Conservation (phyloP, 805 yeast species). For the Yarrowia hollandica region DNA sequence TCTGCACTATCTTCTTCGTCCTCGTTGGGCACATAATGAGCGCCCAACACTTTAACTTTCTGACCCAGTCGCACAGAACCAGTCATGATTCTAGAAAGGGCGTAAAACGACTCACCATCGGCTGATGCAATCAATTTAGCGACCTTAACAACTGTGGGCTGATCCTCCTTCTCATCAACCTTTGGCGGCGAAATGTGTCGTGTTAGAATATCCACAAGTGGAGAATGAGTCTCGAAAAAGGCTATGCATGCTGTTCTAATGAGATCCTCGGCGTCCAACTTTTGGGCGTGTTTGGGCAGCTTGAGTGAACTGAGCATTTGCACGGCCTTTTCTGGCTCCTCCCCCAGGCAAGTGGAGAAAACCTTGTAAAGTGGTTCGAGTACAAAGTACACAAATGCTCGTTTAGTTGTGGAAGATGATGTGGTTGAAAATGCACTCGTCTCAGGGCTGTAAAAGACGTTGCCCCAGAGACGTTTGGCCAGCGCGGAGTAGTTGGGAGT, state of each 20-base stretch:
- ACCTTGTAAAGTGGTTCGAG: constrained; percentile 44
- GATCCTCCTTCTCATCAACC: constrained; percentile 34
- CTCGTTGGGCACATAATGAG: constrained; percentile 48
- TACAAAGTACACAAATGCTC: constrained; percentile 63
- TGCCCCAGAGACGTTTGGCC: constrained; percentile 73
- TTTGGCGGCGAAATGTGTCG: constrained; percentile 34
- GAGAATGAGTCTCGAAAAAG: constrained; percentile 54
- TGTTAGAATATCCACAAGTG: constrained; percentile 53
- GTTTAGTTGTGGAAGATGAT: constrained; percentile 35
- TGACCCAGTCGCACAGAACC: constrained; percentile 58
- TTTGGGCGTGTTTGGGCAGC: constrained; percentile 36
- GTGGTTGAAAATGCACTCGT: constrained; percentile 49
- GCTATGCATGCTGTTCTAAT: constrained; percentile 54
- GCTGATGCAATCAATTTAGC: constrained; percentile 58
- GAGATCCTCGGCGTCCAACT: constrained; percentile 59
- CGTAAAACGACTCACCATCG: constrained; percentile 54
- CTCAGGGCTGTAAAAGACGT: constrained; percentile 51
- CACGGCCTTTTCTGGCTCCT: constrained; percentile 46
- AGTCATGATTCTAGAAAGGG: constrained; percentile 60
- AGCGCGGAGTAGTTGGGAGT: constrained; percentile 47
- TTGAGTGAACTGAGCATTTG: constrained; percentile 45
- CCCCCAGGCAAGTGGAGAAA: constrained; percentile 4
- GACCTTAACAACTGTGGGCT: constrained; percentile 54
- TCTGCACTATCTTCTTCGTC: constrained; percentile 56
- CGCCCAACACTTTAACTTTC: constrained; percentile 58